Percentiles rank a stretch among this genome's conserved stretches.
These are phyloP conservation scores for Ampelocalamus luodianensis DNA, from an alignment of 176 grass and related monocot genomes.

Conservation along the genomic window DNA sequence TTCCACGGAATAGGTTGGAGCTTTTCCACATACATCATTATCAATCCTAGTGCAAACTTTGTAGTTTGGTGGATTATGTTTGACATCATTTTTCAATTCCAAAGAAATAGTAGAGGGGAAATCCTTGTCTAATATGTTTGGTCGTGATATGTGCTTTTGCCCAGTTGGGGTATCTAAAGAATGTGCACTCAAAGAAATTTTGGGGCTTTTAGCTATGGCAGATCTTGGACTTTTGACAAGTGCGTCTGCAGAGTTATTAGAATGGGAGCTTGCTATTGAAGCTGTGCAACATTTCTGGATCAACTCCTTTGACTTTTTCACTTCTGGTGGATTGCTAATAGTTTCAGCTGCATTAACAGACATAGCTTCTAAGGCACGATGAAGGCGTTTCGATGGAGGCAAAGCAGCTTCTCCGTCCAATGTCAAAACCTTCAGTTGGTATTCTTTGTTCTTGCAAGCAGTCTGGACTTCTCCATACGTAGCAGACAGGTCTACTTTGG, in stretches of 20 bases:
- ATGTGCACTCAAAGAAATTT: conserved; percentile 25
- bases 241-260: conserved; percentile 42
- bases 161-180: conserved; percentile 43
- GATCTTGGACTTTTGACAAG: conserved; percentile 37
- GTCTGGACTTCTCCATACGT: conserved; percentile 36
- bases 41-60: conserved; percentile 26
- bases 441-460: conserved; percentile 52
- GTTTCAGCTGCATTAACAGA: conserved; percentile 81
- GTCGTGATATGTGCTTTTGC: conserved; percentile 12
- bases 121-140: conserved; percentile 22
- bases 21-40: conserved; percentile 41
- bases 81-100: conserved; percentile 42
- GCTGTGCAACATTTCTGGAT: conserved; percentile 34
- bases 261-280: conserved; percentile 28
- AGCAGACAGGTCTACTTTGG: conserved; percentile 31
- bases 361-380: conserved; percentile 98
- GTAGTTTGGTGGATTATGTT: conserved; percentile 15
- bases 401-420: conserved; percentile 87
- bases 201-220: conserved; percentile 26
- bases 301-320: conserved; percentile 39
- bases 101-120: conserved; percentile 32
- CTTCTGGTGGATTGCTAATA: conserved; percentile 50
- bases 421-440: conserved; percentile 48
- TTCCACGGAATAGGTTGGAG: conserved; percentile 46
- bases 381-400: conserved; percentile 96